These are phyloP conservation scores for Myriosclerotinia curreyana DNA, from an alignment of 2,329 filamentous ascomycete genomes.

Conservation along the genomic window DNA sequence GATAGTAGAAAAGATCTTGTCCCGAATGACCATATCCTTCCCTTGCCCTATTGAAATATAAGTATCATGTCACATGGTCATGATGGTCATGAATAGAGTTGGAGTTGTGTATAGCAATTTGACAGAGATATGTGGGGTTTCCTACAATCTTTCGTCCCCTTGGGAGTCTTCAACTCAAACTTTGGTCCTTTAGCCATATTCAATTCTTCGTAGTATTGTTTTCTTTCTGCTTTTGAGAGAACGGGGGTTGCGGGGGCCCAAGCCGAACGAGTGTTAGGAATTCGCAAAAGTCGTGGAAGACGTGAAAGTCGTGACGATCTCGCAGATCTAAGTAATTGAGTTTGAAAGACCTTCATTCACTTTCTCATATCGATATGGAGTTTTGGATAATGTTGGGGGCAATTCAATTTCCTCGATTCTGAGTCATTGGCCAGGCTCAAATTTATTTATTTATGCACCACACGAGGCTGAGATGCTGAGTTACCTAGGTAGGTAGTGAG, in stretches of 20 bases:
- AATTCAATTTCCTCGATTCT: slow-evolving; percentile 26
- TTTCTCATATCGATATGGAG: slow-evolving; percentile 24
- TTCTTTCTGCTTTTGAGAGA: slow-evolving; percentile 30
- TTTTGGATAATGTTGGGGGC: slow-evolving; percentile 20
- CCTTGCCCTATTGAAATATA: slow-evolving; percentile 55
- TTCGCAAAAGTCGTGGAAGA: slow-evolving; percentile 23
- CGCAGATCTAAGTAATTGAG: slow-evolving; percentile 34
- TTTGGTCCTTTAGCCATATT: slow-evolving; percentile 44
- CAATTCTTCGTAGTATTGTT: slow-evolving; percentile 27
- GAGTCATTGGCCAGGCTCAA: slow-evolving; percentile 34
- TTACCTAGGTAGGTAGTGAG: no score
- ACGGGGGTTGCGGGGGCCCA: slow-evolving; percentile 23
- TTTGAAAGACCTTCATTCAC: slow-evolving; percentile 36
- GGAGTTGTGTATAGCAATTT: slow-evolving; percentile 15
- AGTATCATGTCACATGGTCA: slow-evolving; percentile 30
- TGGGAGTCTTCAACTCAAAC: slow-evolving; percentile 80
- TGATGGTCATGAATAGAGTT: background rate
- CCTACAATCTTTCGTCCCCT: slow-evolving; percentile 82
- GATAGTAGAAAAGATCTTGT: slow-evolving; percentile 75
- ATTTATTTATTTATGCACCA: slow-evolving; percentile 24
- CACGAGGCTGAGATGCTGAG: slow-evolving; percentile 17
- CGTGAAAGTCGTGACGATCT: slow-evolving; percentile 35
- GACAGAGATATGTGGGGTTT: slow-evolving; percentile 15
- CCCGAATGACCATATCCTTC: slow-evolving; percentile 74
- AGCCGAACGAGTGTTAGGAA: slow-evolving; percentile 24